Percentiles rank a stretch among this genome's conserved stretches.
These are phyloP conservation scores for Microbotryomycetes sp. DNA, from an alignment of 1,284 basidiomycete genomes.

Conservation along the genomic window DNA sequence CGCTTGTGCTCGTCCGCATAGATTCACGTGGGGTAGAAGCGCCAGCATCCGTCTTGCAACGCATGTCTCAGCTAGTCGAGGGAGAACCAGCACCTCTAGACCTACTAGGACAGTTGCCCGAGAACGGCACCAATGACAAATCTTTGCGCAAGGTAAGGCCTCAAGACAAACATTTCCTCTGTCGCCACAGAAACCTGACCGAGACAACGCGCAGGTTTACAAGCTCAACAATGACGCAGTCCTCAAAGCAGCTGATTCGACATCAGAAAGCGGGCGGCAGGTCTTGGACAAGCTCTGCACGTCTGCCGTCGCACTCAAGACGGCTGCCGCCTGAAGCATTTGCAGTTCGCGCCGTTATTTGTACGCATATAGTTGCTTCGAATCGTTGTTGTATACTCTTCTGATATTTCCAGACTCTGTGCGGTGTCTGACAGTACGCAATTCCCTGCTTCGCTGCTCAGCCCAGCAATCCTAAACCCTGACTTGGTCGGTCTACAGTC, in stretches of 20 bases:
- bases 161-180: background rate
- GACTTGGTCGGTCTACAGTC: too few species aligned
- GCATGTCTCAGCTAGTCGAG: slow-evolving; percentile 53
- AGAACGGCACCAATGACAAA: slow-evolving; percentile 43
- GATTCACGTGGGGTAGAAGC: slow-evolving; percentile 38
- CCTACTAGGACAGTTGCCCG: slow-evolving; percentile 22
- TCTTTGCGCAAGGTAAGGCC: slow-evolving; percentile 57
- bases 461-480: too few species aligned
- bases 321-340: too few species aligned
- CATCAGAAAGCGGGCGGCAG: slow-evolving; percentile 43
- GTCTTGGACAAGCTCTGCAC: slow-evolving; percentile 59
- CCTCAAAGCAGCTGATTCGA: slow-evolving; percentile 44
- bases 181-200: slow-evolving; percentile 1
- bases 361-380: too few species aligned
- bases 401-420: too few species aligned
- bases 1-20: slow-evolving; percentile 67
- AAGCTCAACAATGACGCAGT: slow-evolving; percentile 58
- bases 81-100: slow-evolving; percentile 51
- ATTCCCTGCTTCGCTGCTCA: too few species aligned
- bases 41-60: slow-evolving; percentile 43
- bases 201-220: slow-evolving; percentile 54
- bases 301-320: slow-evolving; percentile 71
- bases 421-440: too few species aligned
- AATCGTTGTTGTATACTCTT: too few species aligned
- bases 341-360: too few species aligned